Evolutionary conservation across 2,329 filamentous ascomycete species (phyloP).

Genomic region (Beauveria sp.): DNA sequence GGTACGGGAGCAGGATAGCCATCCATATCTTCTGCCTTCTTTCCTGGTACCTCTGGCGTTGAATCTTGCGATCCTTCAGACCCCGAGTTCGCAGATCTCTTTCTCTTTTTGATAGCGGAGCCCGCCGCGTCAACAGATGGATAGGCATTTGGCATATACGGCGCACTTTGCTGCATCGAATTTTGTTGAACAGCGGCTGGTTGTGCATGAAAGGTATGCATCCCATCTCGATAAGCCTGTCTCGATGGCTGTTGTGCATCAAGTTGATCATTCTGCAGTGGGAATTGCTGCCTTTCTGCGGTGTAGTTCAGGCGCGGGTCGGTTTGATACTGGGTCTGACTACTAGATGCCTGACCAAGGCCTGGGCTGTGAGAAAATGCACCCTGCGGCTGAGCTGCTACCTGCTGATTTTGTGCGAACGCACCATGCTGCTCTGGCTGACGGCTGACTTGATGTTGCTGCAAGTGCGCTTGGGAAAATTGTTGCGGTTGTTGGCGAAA

Average conservation of each 20-base stretch:
- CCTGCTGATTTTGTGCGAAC: slow-evolving; percentile 18
- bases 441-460: slow-evolving; percentile 16
- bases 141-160: slow-evolving; percentile 13
- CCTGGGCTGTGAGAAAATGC: slow-evolving; percentile 8
- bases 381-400: slow-evolving; percentile 12
- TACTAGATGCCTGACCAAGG: slow-evolving; percentile 21
- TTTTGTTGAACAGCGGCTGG: background rate
- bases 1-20: slow-evolving; percentile 23
- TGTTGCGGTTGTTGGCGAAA: slow-evolving; percentile 19
- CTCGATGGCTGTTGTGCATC: slow-evolving; percentile 2
- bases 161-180: slow-evolving; percentile 9
- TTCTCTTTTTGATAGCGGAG: background rate
- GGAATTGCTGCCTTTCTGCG: slow-evolving; percentile 10
- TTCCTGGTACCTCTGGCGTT: slow-evolving; percentile 21
- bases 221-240: background rate
- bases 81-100: slow-evolving; percentile 10
- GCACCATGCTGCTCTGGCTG: slow-evolving; percentile 14
- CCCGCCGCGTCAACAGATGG: background rate
- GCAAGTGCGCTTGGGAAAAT: slow-evolving; percentile 8
- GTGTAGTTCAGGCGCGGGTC: background rate
- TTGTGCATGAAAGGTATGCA: background rate
- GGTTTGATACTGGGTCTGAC: slow-evolving; percentile 18
- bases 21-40: slow-evolving; percentile 29
- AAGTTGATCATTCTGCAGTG: slow-evolving; percentile 2
- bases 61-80: slow-evolving; percentile 21